Base-by-base conservation (phyloP, 106 monocot species). In the Alisma plantagoaquatica region DNA sequence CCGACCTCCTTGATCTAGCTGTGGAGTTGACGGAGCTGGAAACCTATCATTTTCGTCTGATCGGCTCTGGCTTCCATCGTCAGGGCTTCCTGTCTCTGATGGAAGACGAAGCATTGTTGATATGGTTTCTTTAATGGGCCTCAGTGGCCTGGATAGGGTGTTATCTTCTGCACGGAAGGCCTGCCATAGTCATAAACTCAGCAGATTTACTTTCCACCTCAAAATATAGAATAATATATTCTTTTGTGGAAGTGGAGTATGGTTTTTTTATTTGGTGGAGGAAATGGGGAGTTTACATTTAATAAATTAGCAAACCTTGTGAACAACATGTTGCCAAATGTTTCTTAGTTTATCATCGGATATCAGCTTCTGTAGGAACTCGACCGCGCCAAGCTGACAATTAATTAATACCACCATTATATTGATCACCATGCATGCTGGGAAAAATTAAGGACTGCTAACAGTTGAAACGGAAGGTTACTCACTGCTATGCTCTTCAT, bases 281-380 rank as follows among this genome's bases (percentile, higher is more conserved):
- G n/a, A n/a, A n/a, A n/a, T n/a, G n/a, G n/a, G n/a, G n/a, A n/a
- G n/a, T n/a, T n/a, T n/a, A n/a, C n/a, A n/a, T n/a, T n/a, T n/a
- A n/a, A n/a, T n/a, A n/a, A n/a, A n/a, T n/a, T n/a, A n/a, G n/a
- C 49, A 23, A 18, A 92, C 91, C 80, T 86, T 85, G 49, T 85
- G 85, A 46, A 92, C 81, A 3, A 82, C 85, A 86, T 85, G 85
- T 60, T 92, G 85, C 91, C 91, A 85, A 57, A 92, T 76, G 26
- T 85, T 86, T 46, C 61, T 53, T 6, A 92, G 71, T 43, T 85
- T 92, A n/a, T 85, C 91, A 58, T 81, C 85, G 16, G 85, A 85
- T 17, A 82, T 48, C 49, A 81, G 91, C 59, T 82, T 92, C 75
- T 82, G 73, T 47, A 85, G 75, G 29, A 85, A 92, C 59, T 78